Evolutionary conservation across 73 alveolate genomes (phyloP).

Genomic region (Paramecium primaurelia): DNA sequence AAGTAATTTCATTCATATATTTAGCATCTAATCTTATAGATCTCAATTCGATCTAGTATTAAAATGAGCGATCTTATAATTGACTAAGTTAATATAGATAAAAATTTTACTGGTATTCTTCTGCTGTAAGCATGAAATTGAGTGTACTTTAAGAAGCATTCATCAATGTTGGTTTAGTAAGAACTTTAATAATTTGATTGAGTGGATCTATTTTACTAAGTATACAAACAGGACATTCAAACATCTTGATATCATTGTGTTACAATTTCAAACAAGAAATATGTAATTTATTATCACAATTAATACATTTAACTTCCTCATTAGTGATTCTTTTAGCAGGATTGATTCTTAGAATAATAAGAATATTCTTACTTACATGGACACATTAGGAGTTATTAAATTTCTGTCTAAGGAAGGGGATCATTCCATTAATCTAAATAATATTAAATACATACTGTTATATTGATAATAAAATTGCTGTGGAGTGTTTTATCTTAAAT

Average conservation of each 20-base stretch:
- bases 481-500: background rate
- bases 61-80: slow-evolving; percentile 6
- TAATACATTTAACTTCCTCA: slow-evolving; percentile 17
- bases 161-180: background rate
- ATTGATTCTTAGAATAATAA: background rate
- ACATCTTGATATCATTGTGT: background rate
- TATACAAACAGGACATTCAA: slow-evolving; percentile 58
- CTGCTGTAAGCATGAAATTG: background rate
- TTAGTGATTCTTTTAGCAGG: background rate
- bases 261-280: background rate
- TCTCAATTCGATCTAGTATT: slow-evolving; percentile 52
- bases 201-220: slow-evolving; percentile 51
- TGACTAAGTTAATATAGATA: background rate
- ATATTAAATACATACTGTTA: background rate
- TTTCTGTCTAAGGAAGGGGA: background rate
- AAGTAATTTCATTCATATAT: slow-evolving; percentile 56
- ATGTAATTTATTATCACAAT: background rate
- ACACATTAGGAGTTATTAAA: background rate
- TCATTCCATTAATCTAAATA: background rate
- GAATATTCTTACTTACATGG: slow-evolving; percentile 29
- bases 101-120: background rate
- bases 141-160: background rate
- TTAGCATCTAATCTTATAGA: slow-evolving; percentile 57
- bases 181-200: background rate
- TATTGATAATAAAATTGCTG: background rate